Conservation (phyloP, 768 basidiomycete species). For the Tricholoma sp. region DNA sequence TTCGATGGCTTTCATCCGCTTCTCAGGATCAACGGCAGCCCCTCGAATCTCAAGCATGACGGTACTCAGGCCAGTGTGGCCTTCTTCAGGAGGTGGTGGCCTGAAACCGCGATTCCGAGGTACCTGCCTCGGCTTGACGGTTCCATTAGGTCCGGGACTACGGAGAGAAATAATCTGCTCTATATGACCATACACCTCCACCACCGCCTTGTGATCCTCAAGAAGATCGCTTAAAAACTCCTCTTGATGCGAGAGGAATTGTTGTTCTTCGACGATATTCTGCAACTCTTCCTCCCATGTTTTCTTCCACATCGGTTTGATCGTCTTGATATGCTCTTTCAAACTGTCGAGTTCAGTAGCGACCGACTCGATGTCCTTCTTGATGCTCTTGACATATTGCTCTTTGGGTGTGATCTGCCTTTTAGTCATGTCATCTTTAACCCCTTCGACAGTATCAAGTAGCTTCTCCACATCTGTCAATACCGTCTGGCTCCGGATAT, state of each 20-base stretch:
- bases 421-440: slow-evolving; percentile 90
- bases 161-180: slow-evolving; percentile 80
- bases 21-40: slow-evolving; percentile 74
- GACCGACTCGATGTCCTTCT: slow-evolving; percentile 63
- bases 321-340: slow-evolving; percentile 78
- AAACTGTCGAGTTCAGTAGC: slow-evolving; percentile 70
- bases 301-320: slow-evolving; percentile 98
- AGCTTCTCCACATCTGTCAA: slow-evolving; percentile 92
- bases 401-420: slow-evolving; percentile 82
- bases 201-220: slow-evolving; percentile 89
- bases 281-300: slow-evolving; percentile 97
- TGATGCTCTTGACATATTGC: slow-evolving; percentile 61
- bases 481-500: slow-evolving; percentile 80
- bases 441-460: slow-evolving; percentile 82
- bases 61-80: slow-evolving; percentile 58
- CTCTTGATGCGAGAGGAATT: slow-evolving; percentile 89
- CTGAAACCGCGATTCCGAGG: slow-evolving; percentile 46
- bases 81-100: slow-evolving; percentile 62
- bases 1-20: slow-evolving; percentile 88
- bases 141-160: slow-evolving; percentile 38
- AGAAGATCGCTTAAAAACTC: slow-evolving; percentile 83
- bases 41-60: slow-evolving; percentile 91
- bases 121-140: slow-evolving; percentile 12
- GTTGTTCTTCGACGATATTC: slow-evolving; percentile 96
- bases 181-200: slow-evolving; percentile 84